These are phyloP conservation scores for Lactifluus piperatus DNA, from an alignment of 768 basidiomycete genomes.

Conservation along the genomic window DNA sequence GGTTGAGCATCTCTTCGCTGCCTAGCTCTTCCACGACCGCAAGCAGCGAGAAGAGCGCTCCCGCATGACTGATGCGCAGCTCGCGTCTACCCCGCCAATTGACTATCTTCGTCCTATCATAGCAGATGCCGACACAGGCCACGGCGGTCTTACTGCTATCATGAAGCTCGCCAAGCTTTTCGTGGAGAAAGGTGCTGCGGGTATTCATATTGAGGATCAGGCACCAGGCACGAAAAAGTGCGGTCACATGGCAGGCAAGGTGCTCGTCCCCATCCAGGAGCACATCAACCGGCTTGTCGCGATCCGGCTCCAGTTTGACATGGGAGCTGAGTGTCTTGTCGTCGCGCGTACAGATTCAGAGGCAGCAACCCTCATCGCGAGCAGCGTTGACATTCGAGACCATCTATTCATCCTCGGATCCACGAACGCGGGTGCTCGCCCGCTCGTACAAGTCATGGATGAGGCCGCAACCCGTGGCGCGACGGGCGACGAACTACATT, in stretches of 20 bases:
- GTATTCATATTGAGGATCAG: conserved; percentile 97
- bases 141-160: conserved; percentile 94
- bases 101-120: conserved; percentile 93
- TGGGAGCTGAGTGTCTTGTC: conserved; percentile 93
- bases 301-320: conserved; percentile 94
- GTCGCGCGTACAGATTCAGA: conserved; percentile 96
- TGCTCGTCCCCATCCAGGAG: conserved; percentile 93
- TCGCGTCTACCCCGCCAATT: conserved; percentile 57
- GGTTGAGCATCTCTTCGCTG: conserved; percentile 96
- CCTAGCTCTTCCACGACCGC: conserved; percentile 98
- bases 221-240: conserved; percentile 97
- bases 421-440: conserved; percentile 62
- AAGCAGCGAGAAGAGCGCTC: conserved; percentile 85
- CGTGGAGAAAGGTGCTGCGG: conserved; percentile 96
- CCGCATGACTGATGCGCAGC: conserved; percentile 58
- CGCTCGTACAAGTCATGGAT: conserved; percentile 74
- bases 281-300: conserved; percentile 98
- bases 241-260: conserved; percentile 92
- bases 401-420: conserved; percentile 93
- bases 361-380: conserved; percentile 92
- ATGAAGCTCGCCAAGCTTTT: conserved; percentile 99
- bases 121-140: conserved; percentile 97
- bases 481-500: conserved; percentile 72
- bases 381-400: conserved; percentile 96
- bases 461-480: conserved; percentile 78